Percentiles rank a stretch among this genome's conserved stretches.
phyloP scores from a whole-genome alignment of 345 rosid genomes.

The Pistacia integerrima region DNA sequence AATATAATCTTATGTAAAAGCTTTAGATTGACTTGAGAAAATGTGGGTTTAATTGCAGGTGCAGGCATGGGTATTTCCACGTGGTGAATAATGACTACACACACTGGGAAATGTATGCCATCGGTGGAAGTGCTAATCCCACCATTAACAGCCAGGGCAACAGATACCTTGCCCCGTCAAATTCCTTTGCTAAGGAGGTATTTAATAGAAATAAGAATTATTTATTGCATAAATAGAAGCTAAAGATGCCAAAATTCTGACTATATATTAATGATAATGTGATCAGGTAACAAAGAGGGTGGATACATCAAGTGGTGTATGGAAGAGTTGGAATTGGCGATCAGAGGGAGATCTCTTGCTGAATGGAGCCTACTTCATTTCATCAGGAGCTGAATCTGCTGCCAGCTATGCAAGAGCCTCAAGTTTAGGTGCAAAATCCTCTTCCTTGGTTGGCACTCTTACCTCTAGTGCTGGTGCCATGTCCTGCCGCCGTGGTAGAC shows the following conservation, averaged over 20 bases:
- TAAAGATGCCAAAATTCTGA: not conserved
- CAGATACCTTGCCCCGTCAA: conserved; percentile 81
- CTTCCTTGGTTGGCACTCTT: conserved; percentile 50
- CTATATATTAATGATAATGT: not conserved
- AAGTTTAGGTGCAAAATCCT: conserved; percentile 63
- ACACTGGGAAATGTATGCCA: conserved; percentile 99
- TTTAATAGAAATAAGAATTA: no score
- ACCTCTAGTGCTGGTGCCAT: conserved; percentile 59
- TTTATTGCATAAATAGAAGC: no score
- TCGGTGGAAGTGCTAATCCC: conserved; percentile 97
- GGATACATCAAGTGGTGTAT: conserved; percentile 29
- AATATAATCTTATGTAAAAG: not conserved
- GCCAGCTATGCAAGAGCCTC: conserved; percentile 69
- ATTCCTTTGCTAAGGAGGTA: conserved; percentile 75
- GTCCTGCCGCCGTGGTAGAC: conserved; percentile 49
- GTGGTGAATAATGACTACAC: conserved; percentile 99
- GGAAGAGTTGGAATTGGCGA: conserved; percentile 73
- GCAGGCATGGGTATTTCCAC: conserved; percentile 97
- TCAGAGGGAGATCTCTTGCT: conserved; percentile 59
- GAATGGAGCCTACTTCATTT: conserved; percentile 63
- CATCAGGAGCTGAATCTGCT: conserved; percentile 52
- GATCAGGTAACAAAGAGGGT: conserved; percentile 64
- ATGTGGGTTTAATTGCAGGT: conserved; percentile 45
- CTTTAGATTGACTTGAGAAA: not conserved
- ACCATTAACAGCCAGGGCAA: conserved; percentile 98